Evolutionary conservation across 306 rosid species (phyloP), one percentile per base, ranked within the genome.

Genomic region (Arachis stenosperma): DNA sequence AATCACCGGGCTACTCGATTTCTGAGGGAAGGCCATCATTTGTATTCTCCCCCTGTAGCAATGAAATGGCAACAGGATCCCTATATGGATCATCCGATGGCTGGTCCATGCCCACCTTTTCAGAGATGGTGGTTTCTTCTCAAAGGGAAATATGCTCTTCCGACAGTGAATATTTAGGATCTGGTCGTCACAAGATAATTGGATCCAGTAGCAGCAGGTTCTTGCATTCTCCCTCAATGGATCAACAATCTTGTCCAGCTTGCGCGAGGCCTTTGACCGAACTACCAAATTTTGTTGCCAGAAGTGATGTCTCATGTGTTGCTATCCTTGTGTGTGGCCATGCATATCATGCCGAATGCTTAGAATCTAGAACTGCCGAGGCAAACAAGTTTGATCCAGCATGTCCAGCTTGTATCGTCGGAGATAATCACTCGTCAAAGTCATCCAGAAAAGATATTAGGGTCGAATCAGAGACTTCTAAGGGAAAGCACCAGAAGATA

Each of bases 71-170:
- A 55, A 78, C 86, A 43, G 90, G 90, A 58, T 93, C 97, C 58
- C 90, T 86, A 47, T 86, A 86, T 3, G 97, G 92, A 14, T 93
- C 97, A 10, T 93, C 98, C 40, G 98, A 93, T 78, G 92, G 97
- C 64, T 93, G 97, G 98, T 93, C 98, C 64, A 84, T 90, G 89
- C 93, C 86, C 72, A 88, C 97, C 75, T 93, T 93, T 74, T 90
- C 98, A 15, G 98, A 93, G 88, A 91, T 93, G 33, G 92, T 93
- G 84, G 97, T 96, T 53, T 82, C 95, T 36, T 92, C 93, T 43
- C 97, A 86, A 67, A 85, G 97, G 75, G 98, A 86, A 82, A 83
- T 96, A 82, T 90, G 93, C 96, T 93, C 98, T 64, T 93, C 90
- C 67, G 98, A 90, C 56, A 86, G 96, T 53, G 98, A 93, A 81